Evolutionary conservation across 345 rosid species (phyloP).

Genomic region (Brassica nigra): DNA sequence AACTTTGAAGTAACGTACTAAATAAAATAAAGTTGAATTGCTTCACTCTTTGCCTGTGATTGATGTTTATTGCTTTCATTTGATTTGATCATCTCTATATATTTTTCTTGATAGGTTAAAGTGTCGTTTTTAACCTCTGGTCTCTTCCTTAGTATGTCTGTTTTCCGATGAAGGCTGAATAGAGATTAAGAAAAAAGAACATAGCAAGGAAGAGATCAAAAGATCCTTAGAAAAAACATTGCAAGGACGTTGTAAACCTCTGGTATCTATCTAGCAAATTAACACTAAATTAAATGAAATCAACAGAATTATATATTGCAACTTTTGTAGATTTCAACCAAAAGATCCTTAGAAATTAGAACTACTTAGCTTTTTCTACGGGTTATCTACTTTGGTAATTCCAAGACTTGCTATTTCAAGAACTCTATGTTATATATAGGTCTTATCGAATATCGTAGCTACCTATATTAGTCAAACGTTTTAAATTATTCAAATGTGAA

Average conservation of each 20-base stretch:
- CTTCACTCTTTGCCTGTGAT: conserved; percentile 42
- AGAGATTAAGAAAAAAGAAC: neutral
- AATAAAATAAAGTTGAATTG: conserved; percentile 13
- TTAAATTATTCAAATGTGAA: neutral
- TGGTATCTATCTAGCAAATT: neutral
- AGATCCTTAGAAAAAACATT: too few species aligned
- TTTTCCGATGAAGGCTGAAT: conserved; percentile 8
- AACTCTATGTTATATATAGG: conserved; percentile 41
- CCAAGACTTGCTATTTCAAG: conserved; percentile 43
- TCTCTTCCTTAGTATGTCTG: conserved; percentile 17
- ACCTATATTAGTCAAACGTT: conserved; percentile 28
- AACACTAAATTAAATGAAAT: neutral
- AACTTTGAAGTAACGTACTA: conserved; percentile 6
- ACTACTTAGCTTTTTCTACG: neutral
- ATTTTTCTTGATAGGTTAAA: conserved; percentile 19
- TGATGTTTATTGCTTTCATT: conserved; percentile 40
- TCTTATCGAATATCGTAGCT: conserved; percentile 43
- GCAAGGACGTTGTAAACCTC: too few species aligned
- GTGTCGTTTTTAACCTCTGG: conserved; percentile 29
- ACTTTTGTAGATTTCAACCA: neutral
- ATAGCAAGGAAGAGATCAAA: too few species aligned
- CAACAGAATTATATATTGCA: neutral
- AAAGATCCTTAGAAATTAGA: conserved; percentile 3
- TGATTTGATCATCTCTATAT: conserved; percentile 37
- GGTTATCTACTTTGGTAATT: conserved; percentile 36